Evolutionary conservation across 371 early-diverging fungal species (phyloP).

Genomic region (Rhizopus delemar): DNA sequence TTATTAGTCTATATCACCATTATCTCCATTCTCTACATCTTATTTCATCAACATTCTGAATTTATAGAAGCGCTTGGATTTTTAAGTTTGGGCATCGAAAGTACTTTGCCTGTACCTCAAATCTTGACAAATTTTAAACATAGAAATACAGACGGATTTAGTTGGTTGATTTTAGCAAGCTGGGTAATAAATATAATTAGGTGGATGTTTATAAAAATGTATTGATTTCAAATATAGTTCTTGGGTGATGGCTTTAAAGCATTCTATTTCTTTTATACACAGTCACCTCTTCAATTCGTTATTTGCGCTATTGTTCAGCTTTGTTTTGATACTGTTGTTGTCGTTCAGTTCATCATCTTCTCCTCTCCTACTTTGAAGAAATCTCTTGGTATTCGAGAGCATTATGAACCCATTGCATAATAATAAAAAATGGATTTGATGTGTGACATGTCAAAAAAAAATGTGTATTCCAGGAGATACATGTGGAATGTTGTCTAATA

Average conservation of each 20-base stretch:
- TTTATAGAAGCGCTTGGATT: slow-evolving; percentile 47
- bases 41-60: slow-evolving; percentile 32
- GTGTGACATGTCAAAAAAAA: too few species aligned
- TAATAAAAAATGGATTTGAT: neutral
- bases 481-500: too few species aligned
- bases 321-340: slow-evolving; percentile 58
- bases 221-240: slow-evolving; percentile 32
- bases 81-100: slow-evolving; percentile 58
- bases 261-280: slow-evolving; percentile 56
- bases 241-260: slow-evolving; percentile 69
- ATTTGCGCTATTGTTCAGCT: slow-evolving; percentile 65
- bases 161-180: slow-evolving; percentile 41
- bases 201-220: neutral
- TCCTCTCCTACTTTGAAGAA: slow-evolving; percentile 35
- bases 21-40: slow-evolving; percentile 35
- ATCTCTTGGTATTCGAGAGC: slow-evolving; percentile 16
- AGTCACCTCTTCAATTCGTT: slow-evolving; percentile 65
- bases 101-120: slow-evolving; percentile 66
- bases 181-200: slow-evolving; percentile 35
- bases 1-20: slow-evolving; percentile 41
- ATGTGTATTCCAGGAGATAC: too few species aligned
- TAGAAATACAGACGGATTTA: slow-evolving; percentile 62
- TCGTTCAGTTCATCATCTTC: slow-evolving; percentile 56
- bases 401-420: slow-evolving; percentile 4
- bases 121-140: slow-evolving; percentile 53